phyloP scores from a whole-genome alignment of 176 grass and related monocot genomes.

The Rhynchospora tenuis region DNA sequence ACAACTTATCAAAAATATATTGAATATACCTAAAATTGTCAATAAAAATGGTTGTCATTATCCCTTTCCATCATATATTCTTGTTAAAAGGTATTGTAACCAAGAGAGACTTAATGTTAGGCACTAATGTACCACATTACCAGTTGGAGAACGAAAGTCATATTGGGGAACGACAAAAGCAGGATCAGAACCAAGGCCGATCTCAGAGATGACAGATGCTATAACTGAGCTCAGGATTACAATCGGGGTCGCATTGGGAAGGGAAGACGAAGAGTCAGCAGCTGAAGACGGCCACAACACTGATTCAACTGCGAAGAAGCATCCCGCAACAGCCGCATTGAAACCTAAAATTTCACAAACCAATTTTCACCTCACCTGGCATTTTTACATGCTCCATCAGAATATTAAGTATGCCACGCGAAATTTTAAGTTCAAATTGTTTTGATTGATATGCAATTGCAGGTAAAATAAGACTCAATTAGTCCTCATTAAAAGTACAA shows the following conservation, averaged over 20 bases:
- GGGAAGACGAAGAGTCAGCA: conserved; percentile 43
- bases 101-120: background rate
- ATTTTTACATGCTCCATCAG: background rate
- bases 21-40: too few species aligned
- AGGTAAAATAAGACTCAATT: conserved; percentile 35
- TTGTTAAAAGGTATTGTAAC: conserved; percentile 29
- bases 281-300: conserved; percentile 79
- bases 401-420: background rate
- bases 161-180: conserved; percentile 86
- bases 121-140: conserved; percentile 28
- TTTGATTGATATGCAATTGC: conserved; percentile 22
- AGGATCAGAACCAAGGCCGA: conserved; percentile 81
- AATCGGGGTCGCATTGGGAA: conserved; percentile 82
- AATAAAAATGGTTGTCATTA: too few species aligned
- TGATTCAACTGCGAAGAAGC: conserved; percentile 96
- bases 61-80: background rate
- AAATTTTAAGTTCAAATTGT: background rate
- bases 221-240: conserved; percentile 96
- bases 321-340: conserved; percentile 89
- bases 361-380: conserved; percentile 9
- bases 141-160: conserved; percentile 89
- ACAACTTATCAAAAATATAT: too few species aligned
- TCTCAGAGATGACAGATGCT: conserved; percentile 83
- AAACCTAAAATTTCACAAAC: conserved; percentile 74
- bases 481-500: background rate